A percentile compares a stretch with the other conserved stretches of the same genome.
phyloP scores from a whole-genome alignment of 495 filamentous ascomycete species.

The Penicillium nucicola region DNA sequence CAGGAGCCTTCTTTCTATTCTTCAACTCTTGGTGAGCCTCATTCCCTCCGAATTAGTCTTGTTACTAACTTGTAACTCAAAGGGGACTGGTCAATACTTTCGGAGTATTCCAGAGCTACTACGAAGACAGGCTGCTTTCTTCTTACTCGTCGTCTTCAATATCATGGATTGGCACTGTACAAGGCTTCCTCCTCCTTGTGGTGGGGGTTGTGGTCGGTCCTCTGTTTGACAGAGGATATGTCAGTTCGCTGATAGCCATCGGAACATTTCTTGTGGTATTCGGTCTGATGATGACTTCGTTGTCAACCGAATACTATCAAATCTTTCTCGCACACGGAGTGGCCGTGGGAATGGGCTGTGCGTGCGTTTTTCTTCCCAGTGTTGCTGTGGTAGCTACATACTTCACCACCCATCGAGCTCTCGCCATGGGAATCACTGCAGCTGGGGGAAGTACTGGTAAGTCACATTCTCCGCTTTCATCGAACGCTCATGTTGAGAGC shows the following conservation, averaged over 20 bases:
- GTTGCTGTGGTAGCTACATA: conserved; percentile 40
- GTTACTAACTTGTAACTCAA: no score
- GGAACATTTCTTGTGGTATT: conserved; percentile 39
- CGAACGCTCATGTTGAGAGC: no score
- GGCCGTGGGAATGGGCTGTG: conserved; percentile 39
- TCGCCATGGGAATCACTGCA: conserved; percentile 46
- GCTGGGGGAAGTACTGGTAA: conserved; percentile 43
- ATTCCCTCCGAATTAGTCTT: no score
- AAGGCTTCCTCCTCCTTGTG: conserved; percentile 40
- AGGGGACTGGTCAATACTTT: conserved; percentile 45
- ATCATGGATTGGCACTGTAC: conserved; percentile 49
- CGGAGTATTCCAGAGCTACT: conserved; percentile 49
- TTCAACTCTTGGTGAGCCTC: no score
- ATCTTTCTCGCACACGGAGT: conserved; percentile 40
- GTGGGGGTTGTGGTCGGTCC: conserved; percentile 40
- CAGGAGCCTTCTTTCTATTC: no score
- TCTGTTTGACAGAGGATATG: conserved; percentile 42
- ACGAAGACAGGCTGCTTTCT: conserved; percentile 29
- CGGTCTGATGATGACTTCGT: conserved; percentile 48
- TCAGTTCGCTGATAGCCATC: conserved; percentile 24
- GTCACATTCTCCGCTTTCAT: no score
- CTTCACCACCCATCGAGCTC: conserved; percentile 37
- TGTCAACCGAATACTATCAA: conserved; percentile 37
- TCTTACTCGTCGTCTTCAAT: conserved; percentile 26
- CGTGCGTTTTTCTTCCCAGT: conserved; percentile 38